Evolutionary conservation across 768 basidiomycete genomes (phyloP), one percentile per base, ranked within the genome.

Genomic region (Butyriboletus loyo): DNA sequence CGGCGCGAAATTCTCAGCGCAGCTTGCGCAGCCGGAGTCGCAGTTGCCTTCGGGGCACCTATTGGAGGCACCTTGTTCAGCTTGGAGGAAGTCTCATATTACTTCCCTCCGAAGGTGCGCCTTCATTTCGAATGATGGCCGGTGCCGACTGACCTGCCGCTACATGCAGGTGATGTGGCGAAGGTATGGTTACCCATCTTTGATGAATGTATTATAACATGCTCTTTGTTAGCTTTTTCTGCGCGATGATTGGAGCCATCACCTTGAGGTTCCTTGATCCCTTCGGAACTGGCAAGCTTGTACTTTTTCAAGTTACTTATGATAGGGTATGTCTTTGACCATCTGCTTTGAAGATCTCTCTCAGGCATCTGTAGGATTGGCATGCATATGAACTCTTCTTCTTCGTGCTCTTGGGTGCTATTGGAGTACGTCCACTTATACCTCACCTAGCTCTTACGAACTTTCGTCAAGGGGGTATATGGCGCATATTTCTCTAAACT

Each of bases 21-120:
- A 11, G 94, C 95, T 27, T 92, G 93, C 66, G 97, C 96, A 7
- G 97, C 97, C 22, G 97, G 97, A 27, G 97, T 99, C 11, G 91
- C 96, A 7, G 96, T 98, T 24, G 92, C 95, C 0, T 98, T 98
- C 64, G 96, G 96, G 41, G 95, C 96, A 0, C 97, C 97, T 1
- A 91, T 99, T 41, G 96, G 92, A 22, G 92, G 93, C 13, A 92
- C 91, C 1, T 67, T 96, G 46, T 96, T 96, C 69, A 92, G 92
- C 57, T 72, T 98, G 58, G 96, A 98, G 70, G 96, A 98, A 68
- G 94, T 96, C 7, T 91, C 89, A 5, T 96, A 96, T 67, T 98
- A 91, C 72, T 98, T 98, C 68, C 97, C 96, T 13, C 88, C 95
- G 0, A 97, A 97, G 77, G 89, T 85, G 52, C 5, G 60, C 31